phyloP scores from a whole-genome alignment of 2,329 filamentous ascomycete species.

The Chaetomium globosum region DNA sequence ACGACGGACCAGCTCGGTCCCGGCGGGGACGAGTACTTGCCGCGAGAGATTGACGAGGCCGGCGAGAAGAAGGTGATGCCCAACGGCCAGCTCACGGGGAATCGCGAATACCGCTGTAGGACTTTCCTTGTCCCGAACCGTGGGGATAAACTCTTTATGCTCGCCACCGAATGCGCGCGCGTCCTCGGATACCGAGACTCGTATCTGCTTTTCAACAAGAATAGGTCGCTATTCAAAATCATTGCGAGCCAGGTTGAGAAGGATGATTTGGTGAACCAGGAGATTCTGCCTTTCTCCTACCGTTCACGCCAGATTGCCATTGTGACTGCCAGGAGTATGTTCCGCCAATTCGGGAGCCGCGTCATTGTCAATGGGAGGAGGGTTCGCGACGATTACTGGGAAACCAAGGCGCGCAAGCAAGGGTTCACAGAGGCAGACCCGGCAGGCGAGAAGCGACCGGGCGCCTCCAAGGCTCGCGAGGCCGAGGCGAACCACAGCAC shows the following conservation, averaged over 20 bases:
- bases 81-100: constrained; percentile 79
- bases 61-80: constrained; percentile 91
- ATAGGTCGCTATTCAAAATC: constrained; percentile 94
- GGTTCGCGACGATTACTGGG: constrained; percentile 98
- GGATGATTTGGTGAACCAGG: constrained; percentile 91
- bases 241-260: constrained; percentile 96
- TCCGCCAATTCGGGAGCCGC: constrained; percentile 93
- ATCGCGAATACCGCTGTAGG: constrained; percentile 85
- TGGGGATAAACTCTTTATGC: constrained; percentile 95
- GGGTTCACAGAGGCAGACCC: constrained; percentile 97
- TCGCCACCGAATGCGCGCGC: constrained; percentile 94
- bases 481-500: constrained; percentile 67
- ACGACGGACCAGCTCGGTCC: constrained; percentile 92
- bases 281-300: constrained; percentile 96
- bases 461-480: constrained; percentile 85
- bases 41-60: constrained; percentile 86
- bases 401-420: constrained; percentile 93
- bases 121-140: constrained; percentile 92
- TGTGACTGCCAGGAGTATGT: constrained; percentile 97
- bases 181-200: constrained; percentile 94
- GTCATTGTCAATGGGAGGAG: constrained; percentile 87
- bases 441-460: constrained; percentile 93
- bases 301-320: constrained; percentile 98
- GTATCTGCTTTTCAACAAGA: constrained; percentile 99
- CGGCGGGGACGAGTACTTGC: constrained; percentile 91